These are phyloP conservation scores for Flaveria brownii DNA, from an alignment of 129 eudicot genomes.

Conservation along the genomic window DNA sequence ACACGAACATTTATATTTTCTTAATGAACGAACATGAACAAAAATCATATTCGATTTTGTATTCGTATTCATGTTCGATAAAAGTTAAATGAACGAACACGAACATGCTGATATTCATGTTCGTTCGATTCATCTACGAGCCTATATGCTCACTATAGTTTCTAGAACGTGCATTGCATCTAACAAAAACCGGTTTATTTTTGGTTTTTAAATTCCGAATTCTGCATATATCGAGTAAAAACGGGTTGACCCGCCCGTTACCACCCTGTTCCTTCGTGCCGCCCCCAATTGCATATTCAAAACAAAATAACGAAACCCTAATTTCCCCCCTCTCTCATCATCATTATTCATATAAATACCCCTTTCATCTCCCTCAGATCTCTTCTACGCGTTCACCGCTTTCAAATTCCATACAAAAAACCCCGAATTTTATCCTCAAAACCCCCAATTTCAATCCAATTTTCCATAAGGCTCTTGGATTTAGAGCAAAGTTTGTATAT, in stretches of 20 bases:
- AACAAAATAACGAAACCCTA: slow-evolving; percentile 20
- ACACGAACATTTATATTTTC: too few species aligned
- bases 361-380: slow-evolving; percentile 15
- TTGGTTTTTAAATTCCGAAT: too few species aligned
- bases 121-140: too few species aligned
- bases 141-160: too few species aligned
- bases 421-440: slow-evolving; percentile 13
- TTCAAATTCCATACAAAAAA: neutral
- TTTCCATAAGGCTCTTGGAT: neutral
- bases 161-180: too few species aligned
- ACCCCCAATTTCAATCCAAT: neutral
- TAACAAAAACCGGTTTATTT: too few species aligned
- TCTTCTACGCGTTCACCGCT: slow-evolving; percentile 23
- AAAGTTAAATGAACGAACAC: too few species aligned
- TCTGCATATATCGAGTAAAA: neutral
- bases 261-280: slow-evolving; percentile 26
- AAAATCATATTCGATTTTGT: too few species aligned
- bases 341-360: slow-evolving; percentile 25
- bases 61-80: too few species aligned
- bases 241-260: slow-evolving; percentile 30
- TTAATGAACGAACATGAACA: too few species aligned
- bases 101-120: too few species aligned
- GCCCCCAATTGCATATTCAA: slow-evolving; percentile 1
- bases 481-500: slow-evolving; percentile 9
- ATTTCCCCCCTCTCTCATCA: slow-evolving; percentile 9